A percentile compares a stretch with the other conserved stretches of the same genome.
These are phyloP conservation scores for Drechslerella dactyloides DNA, from an alignment of 2,329 filamentous ascomycete species.

Conservation along the genomic window DNA sequence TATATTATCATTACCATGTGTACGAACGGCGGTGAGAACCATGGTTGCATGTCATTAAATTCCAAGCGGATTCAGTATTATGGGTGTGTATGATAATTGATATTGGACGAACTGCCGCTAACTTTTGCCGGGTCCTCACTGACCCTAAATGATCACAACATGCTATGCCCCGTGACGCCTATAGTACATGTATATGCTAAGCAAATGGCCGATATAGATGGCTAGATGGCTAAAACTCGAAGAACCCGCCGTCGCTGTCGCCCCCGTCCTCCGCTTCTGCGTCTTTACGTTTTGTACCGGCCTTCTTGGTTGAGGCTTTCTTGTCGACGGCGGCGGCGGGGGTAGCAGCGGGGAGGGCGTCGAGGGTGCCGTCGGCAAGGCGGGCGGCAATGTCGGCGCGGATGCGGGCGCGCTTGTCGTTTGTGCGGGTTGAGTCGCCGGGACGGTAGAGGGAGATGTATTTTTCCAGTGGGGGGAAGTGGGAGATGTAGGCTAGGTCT, in stretches of 20 bases:
- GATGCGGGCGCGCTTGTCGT: slow-evolving; percentile 53
- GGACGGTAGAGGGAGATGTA: slow-evolving; percentile 66
- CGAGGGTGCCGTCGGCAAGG: slow-evolving; percentile 52
- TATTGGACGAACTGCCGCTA: no score
- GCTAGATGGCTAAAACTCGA: slow-evolving; percentile 48
- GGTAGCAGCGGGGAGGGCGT: slow-evolving; percentile 33
- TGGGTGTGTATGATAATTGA: no score
- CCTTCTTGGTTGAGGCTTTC: slow-evolving; percentile 8
- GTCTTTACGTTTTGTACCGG: slow-evolving; percentile 7
- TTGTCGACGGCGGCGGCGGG: slow-evolving; percentile 35
- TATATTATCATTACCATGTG: no score
- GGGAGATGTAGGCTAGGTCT: slow-evolving; percentile 76
- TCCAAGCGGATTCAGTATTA: no score
- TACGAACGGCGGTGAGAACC: no score
- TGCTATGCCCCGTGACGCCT: slow-evolving; percentile 6
- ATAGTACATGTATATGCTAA: no score
- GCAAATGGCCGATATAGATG: no score
- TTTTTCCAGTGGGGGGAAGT: slow-evolving; percentile 72
- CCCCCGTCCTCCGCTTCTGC: slow-evolving; percentile 7
- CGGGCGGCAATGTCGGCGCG: slow-evolving; percentile 50
- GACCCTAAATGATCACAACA: no score
- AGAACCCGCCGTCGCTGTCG: slow-evolving; percentile 52
- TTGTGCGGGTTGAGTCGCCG: slow-evolving; percentile 54
- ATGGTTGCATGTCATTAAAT: no score
- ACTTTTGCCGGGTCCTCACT: no score